Evolutionary conservation across 108 stramenopile genomes (phyloP), one percentile per base, ranked within the genome.

Genomic region (Pseudonitzschia pungens): DNA sequence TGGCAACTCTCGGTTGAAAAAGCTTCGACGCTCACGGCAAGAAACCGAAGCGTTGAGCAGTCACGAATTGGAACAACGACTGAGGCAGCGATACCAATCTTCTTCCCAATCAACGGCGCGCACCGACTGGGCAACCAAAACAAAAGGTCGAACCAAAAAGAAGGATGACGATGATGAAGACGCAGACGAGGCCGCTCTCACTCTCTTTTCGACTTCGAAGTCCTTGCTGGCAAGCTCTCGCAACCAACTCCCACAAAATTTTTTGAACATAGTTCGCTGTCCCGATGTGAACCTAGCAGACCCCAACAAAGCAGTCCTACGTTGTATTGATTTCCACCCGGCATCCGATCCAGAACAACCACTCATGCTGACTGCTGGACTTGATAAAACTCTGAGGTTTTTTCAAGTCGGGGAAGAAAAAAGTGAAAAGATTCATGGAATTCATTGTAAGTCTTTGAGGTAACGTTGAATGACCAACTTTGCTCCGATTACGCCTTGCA

Each of bases 311-410:
- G 84, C 95, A 20, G 87, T 85, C 2, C 86, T 98, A 10, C 81
- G 80, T 67, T 81, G 82, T 11, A 81, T 94, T 5, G 77, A 85
- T 44, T 99, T 97, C 82, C 96, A 99, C 70, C 92, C 93, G 21
- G 77, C 66, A 21, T 81, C 83, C 1, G 86, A 89, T 55, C 84
- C 86, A 59, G 87, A 91, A 1, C 45, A 70, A 65, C 90, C 93
- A 0, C 78, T 94, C 0, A 33, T 92, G 68, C 75, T 94, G 79
- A 94, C 90, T 27, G 93, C 89, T 26, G 93, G 93, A 16, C 77
- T 94, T 65, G 98, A 99, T 79, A 97, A 96, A 66, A 90, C 86
- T 15, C 69, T 99, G 29, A 83, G 97, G 20, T 95, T 99, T 76
- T 99, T 97, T 74, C 78, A 87, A 64, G 80, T 97, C 15, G 90